These are phyloP conservation scores for Omphalea diandra DNA, from an alignment of 441 rosid species.

Conservation along the genomic window DNA sequence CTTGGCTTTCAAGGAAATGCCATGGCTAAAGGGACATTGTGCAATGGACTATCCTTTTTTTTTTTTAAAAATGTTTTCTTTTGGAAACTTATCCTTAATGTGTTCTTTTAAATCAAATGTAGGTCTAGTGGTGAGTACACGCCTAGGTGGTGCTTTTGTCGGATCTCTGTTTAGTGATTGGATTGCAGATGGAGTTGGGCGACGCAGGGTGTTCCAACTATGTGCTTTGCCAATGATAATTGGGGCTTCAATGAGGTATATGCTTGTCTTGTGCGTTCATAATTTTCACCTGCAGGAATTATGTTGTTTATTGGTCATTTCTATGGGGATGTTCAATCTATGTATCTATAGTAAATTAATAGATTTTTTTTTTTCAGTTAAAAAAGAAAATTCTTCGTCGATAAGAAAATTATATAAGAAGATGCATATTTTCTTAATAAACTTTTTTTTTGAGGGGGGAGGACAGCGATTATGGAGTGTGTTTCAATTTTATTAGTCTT, in stretches of 20 bases:
- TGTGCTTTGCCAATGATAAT: constrained; percentile 87
- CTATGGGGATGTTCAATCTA: background rate
- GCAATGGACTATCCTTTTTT: background rate
- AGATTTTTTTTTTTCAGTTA: background rate
- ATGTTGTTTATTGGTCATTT: background rate
- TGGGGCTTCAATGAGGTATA: constrained; percentile 85
- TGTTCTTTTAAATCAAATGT: constrained; percentile 24
- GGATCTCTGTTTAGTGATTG: constrained; percentile 88
- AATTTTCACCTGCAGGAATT: background rate
- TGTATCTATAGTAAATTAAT: background rate
- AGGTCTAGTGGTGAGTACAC: constrained; percentile 95
- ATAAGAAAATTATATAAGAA: background rate
- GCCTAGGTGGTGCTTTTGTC: constrained; percentile 89
- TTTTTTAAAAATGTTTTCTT: background rate
- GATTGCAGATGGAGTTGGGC: constrained; percentile 91
- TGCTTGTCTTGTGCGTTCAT: background rate
- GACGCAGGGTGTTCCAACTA: constrained; percentile 90
- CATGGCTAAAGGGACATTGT: constrained; percentile 68
- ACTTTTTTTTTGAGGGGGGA: too few relatives aligned
- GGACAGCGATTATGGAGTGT: background rate
- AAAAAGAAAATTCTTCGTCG: background rate
- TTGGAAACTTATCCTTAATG: constrained; percentile 9
- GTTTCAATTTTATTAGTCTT: constrained; percentile 4
- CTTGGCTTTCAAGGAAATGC: constrained; percentile 76
- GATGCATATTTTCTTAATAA: background rate